Conservation (phyloP, 768 basidiomycete species). For the Tulasnella sp. region DNA sequence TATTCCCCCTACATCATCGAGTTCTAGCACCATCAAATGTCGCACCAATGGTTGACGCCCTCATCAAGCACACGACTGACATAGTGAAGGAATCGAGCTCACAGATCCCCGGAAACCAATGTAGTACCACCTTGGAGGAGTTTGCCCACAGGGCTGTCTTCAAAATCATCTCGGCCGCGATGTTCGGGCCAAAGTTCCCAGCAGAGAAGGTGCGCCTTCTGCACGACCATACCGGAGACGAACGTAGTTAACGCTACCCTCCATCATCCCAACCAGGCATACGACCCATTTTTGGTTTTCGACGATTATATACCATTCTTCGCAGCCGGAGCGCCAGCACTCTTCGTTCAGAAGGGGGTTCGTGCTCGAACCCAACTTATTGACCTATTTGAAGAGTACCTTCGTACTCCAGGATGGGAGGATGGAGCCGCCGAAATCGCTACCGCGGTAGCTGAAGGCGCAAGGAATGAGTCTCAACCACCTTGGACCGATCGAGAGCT, state of each 20-base stretch:
- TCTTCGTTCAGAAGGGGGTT: slow-evolving; percentile 15
- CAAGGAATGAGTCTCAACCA: neutral
- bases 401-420: neutral
- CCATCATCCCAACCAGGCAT: neutral
- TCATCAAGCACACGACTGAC: neutral
- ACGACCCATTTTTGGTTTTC: slow-evolving; percentile 24
- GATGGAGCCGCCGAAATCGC: neutral
- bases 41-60: neutral
- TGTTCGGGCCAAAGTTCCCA: slow-evolving; percentile 27
- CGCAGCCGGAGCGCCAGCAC: slow-evolving; percentile 21
- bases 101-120: neutral
- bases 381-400: neutral
- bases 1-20: slow-evolving; percentile 13
- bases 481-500: neutral
- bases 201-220: neutral
- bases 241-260: neutral
- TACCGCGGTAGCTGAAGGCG: neutral
- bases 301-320: slow-evolving; percentile 26
- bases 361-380: slow-evolving; percentile 11
- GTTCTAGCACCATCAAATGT: slow-evolving; percentile 4
- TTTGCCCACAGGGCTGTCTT: slow-evolving; percentile 14
- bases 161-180: slow-evolving; percentile 11
- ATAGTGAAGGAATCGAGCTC: neutral
- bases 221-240: neutral
- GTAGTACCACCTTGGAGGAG: neutral